A percentile compares a stretch with the other conserved stretches of the same genome.
Evolutionary conservation across 75 land plant genomes (phyloP).

Genomic region (Azolla pinnata): DNA sequence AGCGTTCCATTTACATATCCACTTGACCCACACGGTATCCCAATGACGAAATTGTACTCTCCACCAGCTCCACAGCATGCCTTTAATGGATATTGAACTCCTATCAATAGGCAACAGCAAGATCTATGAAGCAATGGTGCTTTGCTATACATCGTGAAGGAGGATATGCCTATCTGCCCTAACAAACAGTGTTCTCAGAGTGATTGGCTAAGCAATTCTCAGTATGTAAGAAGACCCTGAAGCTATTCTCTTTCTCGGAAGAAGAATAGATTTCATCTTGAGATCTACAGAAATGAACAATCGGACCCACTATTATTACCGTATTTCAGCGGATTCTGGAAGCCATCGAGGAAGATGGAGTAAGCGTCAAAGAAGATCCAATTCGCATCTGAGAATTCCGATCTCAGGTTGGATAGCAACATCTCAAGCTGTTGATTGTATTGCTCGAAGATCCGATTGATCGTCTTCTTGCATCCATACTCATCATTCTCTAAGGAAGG

Average conservation of each 20-base stretch:
- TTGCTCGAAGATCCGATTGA: neutral
- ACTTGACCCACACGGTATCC: neutral
- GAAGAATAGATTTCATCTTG: too few species aligned
- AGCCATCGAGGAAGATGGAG: constrained; percentile 3
- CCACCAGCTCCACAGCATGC: constrained; percentile 19
- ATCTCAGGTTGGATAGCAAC: neutral
- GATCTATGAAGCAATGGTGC: too few species aligned
- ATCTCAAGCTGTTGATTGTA: constrained; percentile 1
- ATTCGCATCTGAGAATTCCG: constrained; percentile 11
- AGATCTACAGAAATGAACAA: too few species aligned
- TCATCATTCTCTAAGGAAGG: constrained; percentile 3
- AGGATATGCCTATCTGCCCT: too few species aligned
- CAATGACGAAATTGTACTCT: neutral
- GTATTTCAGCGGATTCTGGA: constrained; percentile 12
- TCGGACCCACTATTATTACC: constrained; percentile 13
- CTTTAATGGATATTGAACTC: constrained; percentile 3
- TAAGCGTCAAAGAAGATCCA: constrained; percentile 10
- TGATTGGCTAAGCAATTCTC: too few species aligned
- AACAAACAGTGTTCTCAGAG: too few species aligned
- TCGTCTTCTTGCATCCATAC: constrained; percentile 10
- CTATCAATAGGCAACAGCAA: too few species aligned
- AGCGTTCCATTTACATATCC: constrained; percentile 7
- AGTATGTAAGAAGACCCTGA: too few species aligned
- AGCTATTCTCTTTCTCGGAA: too few species aligned
- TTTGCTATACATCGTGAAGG: too few species aligned